phyloP scores from a whole-genome alignment of 345 rosid genomes.

The Cardiospermum halicacabum region DNA sequence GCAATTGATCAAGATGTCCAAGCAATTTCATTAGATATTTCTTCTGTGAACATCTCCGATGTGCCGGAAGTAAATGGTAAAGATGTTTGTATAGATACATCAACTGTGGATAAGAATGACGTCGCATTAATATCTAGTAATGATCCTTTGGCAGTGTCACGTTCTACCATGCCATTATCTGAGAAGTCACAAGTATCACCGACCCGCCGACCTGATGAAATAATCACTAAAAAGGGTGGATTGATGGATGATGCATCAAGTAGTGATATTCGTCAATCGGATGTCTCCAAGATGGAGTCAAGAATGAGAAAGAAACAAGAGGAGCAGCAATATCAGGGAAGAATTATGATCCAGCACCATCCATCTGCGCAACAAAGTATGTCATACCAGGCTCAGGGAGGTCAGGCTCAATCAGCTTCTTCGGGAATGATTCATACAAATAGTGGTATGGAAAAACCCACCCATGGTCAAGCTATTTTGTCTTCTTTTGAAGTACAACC shows the following conservation, averaged over 20 bases:
- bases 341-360: constrained; percentile 39
- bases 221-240: constrained; percentile 26
- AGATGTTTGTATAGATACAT: constrained; percentile 34
- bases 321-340: constrained; percentile 51
- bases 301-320: constrained; percentile 47
- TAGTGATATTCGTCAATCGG: constrained; percentile 30
- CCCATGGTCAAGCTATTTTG: constrained; percentile 40
- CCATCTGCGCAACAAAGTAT: constrained; percentile 38
- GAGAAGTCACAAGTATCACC: constrained; percentile 28
- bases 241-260: constrained; percentile 39
- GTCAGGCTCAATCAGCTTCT: constrained; percentile 32
- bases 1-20: constrained; percentile 42
- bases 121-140: constrained; percentile 37
- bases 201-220: constrained; percentile 31
- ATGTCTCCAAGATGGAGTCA: constrained; percentile 31
- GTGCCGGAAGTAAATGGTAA: constrained; percentile 37
- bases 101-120: constrained; percentile 36
- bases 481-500: constrained; percentile 54
- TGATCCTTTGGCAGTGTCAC: constrained; percentile 33
- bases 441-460: constrained; percentile 28
- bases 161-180: constrained; percentile 28
- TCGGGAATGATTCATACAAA: constrained; percentile 45
- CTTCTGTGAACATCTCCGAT: constrained; percentile 48
- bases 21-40: constrained; percentile 35
- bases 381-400: constrained; percentile 34